Evolutionary conservation across 352 stramenopile genomes (phyloP).

Genomic region (Poterioochromonas sp.): DNA sequence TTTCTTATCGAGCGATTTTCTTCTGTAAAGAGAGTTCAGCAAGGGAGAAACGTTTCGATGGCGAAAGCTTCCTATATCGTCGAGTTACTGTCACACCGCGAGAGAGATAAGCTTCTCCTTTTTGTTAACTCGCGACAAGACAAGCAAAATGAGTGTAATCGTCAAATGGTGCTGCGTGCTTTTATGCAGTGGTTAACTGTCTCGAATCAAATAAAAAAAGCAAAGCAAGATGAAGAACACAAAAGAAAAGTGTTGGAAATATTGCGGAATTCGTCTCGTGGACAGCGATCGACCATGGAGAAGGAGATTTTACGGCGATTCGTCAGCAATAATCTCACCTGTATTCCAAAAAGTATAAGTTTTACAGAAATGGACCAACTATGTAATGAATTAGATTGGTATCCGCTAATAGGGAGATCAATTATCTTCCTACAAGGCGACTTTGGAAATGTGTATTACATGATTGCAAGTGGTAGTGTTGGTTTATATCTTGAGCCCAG

Average conservation of each 20-base stretch:
- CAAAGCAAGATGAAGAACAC: background rate
- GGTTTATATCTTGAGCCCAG: slow-evolving; percentile 25
- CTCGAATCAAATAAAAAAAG: slow-evolving; percentile 4
- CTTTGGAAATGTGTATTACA: slow-evolving; percentile 29
- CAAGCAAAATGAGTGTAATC: no score
- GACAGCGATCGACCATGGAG: slow-evolving; percentile 18
- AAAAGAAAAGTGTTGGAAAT: background rate
- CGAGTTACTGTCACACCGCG: no score
- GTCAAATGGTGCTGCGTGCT: no score
- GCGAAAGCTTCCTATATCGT: no score
- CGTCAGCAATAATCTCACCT: background rate
- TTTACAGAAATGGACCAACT: slow-evolving; percentile 25
- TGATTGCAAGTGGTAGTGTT: slow-evolving; percentile 9
- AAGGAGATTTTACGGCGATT: slow-evolving; percentile 25
- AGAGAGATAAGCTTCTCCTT: no score
- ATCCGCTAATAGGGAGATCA: background rate
- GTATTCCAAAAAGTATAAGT: slow-evolving; percentile 23
- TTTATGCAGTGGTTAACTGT: background rate
- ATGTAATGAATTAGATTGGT: slow-evolving; percentile 33
- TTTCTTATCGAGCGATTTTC: no score
- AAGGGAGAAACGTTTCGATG: no score
- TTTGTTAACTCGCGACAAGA: no score
- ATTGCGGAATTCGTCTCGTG: slow-evolving; percentile 3
- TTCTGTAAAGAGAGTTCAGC: no score
- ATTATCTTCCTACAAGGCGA: slow-evolving; percentile 33